phyloP scores from a whole-genome alignment of 2,329 filamentous ascomycete genomes.

The Alternaria sp. region DNA sequence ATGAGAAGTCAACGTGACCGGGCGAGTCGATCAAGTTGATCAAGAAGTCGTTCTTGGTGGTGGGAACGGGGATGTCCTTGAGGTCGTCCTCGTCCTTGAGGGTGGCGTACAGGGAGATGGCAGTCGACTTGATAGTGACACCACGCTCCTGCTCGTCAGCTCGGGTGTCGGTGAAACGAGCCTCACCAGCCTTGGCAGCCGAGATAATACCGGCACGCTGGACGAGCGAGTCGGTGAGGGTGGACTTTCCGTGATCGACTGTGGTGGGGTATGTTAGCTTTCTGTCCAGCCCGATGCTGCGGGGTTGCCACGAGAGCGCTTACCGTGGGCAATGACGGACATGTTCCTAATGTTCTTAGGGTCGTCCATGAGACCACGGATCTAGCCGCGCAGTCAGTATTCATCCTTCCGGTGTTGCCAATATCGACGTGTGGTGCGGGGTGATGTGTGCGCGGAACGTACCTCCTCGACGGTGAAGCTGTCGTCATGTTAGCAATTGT shows the following conservation, averaged over 20 bases:
- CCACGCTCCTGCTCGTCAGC: constrained; percentile 98
- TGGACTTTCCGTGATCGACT: constrained; percentile 99
- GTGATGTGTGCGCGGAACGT: constrained; percentile 48
- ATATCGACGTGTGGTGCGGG: constrained; percentile 25
- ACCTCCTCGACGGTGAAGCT: constrained; percentile 98
- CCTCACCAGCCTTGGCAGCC: constrained; percentile 93
- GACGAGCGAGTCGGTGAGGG: constrained; percentile 98
- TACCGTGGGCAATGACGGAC: constrained; percentile 99
- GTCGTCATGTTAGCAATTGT: constrained; percentile 57
- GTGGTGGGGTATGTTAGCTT: constrained; percentile 34
- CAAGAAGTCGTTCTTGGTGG: constrained; percentile 94
- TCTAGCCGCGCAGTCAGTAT: constrained; percentile 57
- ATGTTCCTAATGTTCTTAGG: constrained; percentile 85
- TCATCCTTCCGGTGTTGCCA: constrained; percentile 4
- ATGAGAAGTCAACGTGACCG: constrained; percentile 99
- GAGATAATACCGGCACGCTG: constrained; percentile 99
- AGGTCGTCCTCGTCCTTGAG: constrained; percentile 83
- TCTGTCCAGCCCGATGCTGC: constrained; percentile 13
- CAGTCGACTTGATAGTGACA: constrained; percentile 99
- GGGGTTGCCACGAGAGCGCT: constrained; percentile 36
- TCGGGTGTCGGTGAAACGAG: constrained; percentile 95
- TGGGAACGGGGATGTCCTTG: constrained; percentile 92
- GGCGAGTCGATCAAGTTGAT: constrained; percentile 99
- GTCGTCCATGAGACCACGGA: constrained; percentile 80
- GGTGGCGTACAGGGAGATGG: constrained; percentile 95